These are phyloP conservation scores for Colletotrichum graminicola DNA, from an alignment of 2,329 filamentous ascomycete genomes.

Conservation along the genomic window DNA sequence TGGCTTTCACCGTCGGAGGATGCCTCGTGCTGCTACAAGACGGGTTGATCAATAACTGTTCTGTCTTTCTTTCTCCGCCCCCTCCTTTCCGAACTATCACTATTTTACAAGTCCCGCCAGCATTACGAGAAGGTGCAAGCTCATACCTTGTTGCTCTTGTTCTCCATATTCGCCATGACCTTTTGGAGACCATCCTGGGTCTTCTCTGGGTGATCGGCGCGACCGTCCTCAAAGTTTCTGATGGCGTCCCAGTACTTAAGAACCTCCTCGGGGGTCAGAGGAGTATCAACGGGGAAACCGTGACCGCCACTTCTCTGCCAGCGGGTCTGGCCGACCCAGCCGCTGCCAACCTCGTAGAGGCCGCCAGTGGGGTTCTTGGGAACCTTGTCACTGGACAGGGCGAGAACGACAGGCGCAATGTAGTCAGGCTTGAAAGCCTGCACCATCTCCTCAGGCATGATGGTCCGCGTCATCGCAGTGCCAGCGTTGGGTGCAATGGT, in stretches of 20 bases:
- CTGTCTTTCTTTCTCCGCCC: slow-evolving; percentile 14
- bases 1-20: slow-evolving; percentile 53
- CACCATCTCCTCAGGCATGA: slow-evolving; percentile 97
- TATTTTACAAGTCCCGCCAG: slow-evolving; percentile 37
- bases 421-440: slow-evolving; percentile 99
- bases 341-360: slow-evolving; percentile 94
- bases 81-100: slow-evolving; percentile 43
- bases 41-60: slow-evolving; percentile 42
- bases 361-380: slow-evolving; percentile 86
- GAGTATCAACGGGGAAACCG: slow-evolving; percentile 89
- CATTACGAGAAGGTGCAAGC: slow-evolving; percentile 10
- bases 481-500: slow-evolving; percentile 98
- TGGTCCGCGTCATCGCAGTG: slow-evolving; percentile 92
- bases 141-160: slow-evolving; percentile 76
- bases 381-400: slow-evolving; percentile 86
- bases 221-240: slow-evolving; percentile 86
- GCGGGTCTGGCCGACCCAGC: slow-evolving; percentile 91
- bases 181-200: slow-evolving; percentile 82
- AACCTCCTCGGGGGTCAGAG: slow-evolving; percentile 87
- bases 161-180: slow-evolving; percentile 84
- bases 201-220: slow-evolving; percentile 88
- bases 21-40: slow-evolving; percentile 35
- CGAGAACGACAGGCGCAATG: slow-evolving; percentile 91
- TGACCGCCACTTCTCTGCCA: slow-evolving; percentile 94
- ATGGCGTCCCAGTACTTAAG: slow-evolving; percentile 82